Evolutionary conservation across 345 rosid species (phyloP), one percentile per base, ranked within the genome.

Genomic region (Eucalyptus globulus): DNA sequence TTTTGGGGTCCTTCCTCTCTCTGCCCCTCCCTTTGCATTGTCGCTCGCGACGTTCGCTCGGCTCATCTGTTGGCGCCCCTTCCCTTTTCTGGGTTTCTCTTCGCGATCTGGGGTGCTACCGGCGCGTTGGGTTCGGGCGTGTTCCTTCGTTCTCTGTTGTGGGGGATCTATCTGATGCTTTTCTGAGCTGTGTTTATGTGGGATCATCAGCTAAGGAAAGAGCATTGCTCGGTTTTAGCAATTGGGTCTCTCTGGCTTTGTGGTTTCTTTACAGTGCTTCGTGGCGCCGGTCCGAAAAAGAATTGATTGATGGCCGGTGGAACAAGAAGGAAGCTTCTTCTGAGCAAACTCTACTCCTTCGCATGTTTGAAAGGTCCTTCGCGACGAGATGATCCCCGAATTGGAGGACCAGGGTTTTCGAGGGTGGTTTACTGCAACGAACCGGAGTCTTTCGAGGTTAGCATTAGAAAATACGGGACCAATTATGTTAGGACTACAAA

Each of bases 401-500:
- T 97, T 86, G 99, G 98, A 76, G 87, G 95, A 14, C 96, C 97
- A 3, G 99, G 99, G 43, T 97, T 93, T 89, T 96, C 99, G 86
- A 94, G 99, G 87, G 93, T 95, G 27, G 98, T 97, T 34, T 92
- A 90, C 86, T 96, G 97, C 89, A 97, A 97, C 87, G 98, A 97
- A 69, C 97, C 99, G 6, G 94, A 94, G 58, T 87, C 94, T 47
- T 90, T 92, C 44, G 99, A 96, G 88, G 92, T 96, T 85, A 95
- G 88, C 86, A 91, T 92, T 11, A 87, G 92, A 15, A 92, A 91
- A 56, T 96, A 97, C 88, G 13, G 58, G 19, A 89, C 87, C 87
- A 97, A 97, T 89, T 96, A 95, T 90, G 96, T 96, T 9, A 93
- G 95, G 17, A 96, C 97, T 15, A 95, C 99, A 2, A 96, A 97